A percentile compares a stretch with the other conserved stretches of the same genome.
These are phyloP conservation scores for Penicillium ucsense DNA, from an alignment of 495 filamentous ascomycete species.

Conservation along the genomic window DNA sequence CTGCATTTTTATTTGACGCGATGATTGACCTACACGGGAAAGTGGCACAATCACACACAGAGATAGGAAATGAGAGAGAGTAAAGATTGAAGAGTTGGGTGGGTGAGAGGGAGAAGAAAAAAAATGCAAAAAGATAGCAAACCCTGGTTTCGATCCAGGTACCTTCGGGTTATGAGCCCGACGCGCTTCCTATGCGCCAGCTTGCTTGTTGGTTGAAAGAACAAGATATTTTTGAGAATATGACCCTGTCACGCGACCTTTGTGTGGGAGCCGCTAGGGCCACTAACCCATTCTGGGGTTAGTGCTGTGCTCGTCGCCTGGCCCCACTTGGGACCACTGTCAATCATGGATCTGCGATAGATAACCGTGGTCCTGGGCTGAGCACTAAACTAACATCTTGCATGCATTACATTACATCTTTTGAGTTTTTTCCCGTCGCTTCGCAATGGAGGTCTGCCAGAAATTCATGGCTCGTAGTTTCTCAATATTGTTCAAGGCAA, in stretches of 20 bases:
- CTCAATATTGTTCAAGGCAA: too few species aligned
- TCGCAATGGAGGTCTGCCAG: background rate
- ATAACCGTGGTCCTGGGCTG: background rate
- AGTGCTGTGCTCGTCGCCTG: too few species aligned
- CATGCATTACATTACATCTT: too few species aligned
- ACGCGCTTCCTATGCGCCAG: slow-evolving; percentile 3
- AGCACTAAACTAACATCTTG: background rate
- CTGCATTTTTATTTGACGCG: too few species aligned
- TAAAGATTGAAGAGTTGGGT: background rate
- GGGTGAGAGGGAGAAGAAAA: background rate
- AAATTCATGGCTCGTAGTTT: background rate
- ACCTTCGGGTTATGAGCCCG: slow-evolving; percentile 3
- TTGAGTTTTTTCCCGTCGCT: too few species aligned
- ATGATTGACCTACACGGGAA: too few species aligned
- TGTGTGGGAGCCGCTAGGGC: background rate
- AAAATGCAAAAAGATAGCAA: background rate
- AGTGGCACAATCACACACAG: too few species aligned
- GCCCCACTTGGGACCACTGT: background rate
- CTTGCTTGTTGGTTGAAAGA: background rate
- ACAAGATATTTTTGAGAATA: background rate
- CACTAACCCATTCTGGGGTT: too few species aligned
- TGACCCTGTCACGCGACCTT: background rate
- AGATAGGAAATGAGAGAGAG: background rate
- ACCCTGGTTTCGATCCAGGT: slow-evolving; percentile 3
- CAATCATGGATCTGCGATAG: background rate